Evolutionary conservation across 257 asterid species (phyloP).

Genomic region (Leptodermis oblonga): DNA sequence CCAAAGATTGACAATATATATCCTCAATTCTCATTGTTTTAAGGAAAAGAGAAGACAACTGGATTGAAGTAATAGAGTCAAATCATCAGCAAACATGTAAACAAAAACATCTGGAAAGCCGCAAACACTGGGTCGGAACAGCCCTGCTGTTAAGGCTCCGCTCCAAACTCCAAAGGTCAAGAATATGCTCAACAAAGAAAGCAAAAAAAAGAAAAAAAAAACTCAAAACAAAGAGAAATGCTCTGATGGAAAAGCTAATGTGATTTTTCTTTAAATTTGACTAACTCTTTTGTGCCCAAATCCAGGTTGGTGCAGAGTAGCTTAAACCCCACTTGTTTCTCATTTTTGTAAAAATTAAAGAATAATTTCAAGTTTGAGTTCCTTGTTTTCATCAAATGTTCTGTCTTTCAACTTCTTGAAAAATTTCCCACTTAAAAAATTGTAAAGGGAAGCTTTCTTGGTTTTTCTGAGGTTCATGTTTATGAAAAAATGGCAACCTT

Average conservation of each 20-base stretch:
- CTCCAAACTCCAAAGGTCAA: too few relatives aligned
- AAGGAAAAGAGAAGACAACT: too few relatives aligned
- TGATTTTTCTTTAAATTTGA: neutral
- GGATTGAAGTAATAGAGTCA: too few relatives aligned
- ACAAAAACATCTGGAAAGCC: too few relatives aligned
- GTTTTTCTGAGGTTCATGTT: conserved; percentile 4
- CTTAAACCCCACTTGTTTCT: conserved; percentile 38
- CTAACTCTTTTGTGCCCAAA: neutral
- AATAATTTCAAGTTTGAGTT: conserved; percentile 1
- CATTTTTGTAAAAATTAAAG: conserved; percentile 22
- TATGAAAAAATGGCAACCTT: conserved; percentile 10
- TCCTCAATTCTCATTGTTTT: too few relatives aligned
- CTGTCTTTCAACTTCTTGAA: conserved; percentile 4
- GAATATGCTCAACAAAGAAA: too few relatives aligned
- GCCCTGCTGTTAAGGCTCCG: too few relatives aligned
- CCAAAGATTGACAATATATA: too few relatives aligned
- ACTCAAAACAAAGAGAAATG: neutral
- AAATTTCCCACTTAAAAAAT: neutral
- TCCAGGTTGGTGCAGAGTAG: conserved; percentile 30
- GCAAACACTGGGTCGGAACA: too few relatives aligned
- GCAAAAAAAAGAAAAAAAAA: too few relatives aligned
- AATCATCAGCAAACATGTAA: too few relatives aligned
- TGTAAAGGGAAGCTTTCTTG: neutral
- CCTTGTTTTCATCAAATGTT: neutral
- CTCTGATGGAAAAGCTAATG: neutral